Base-by-base conservation (phyloP, 139 green algal species). In the Coelastrella sp. region DNA sequence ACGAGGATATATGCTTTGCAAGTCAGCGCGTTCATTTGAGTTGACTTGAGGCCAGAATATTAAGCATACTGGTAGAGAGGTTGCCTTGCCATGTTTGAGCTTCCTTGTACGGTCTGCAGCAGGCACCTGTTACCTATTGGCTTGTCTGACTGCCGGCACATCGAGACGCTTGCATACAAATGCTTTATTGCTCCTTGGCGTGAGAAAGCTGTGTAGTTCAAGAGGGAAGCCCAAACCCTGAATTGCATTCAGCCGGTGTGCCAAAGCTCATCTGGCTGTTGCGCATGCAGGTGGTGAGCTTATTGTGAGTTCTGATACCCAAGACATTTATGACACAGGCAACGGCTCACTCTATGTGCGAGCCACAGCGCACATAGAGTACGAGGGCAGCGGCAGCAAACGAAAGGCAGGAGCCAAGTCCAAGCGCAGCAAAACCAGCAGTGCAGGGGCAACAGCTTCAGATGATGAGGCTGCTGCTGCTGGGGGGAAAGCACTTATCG, bases 331-430 rank as follows among this genome's bases (percentile, higher is more conserved):
- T 86, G 80, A 85, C 4, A 96, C 91, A n/a, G 97, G 97, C 19
- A 86, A 85, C 2, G 97, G 97, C n/a, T 87, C 81, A 74, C 87
- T 99, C 7, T 89, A 93, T 7, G 83, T 99, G 80, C 87, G 97
- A 0, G 97, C 94, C 22, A 94, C 81, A 84, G 94, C 94, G 64
- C 57, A 92, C 58, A 93, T 99, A 17, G 97, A 99, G 93, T 89
- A 73, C 3, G 57, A 81, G 64, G 82, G 87, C 57, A 61, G 8
- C 13, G 13, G 82, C 71, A 82, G 74, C 73, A 85, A 78, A 10
- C 20, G 73, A 5, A 59, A 73, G 5, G 54, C 16, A 14, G 19
- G 20, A 2, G 57, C 22, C 32, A 87, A 80, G 75, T n/a, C n/a
- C n/a, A 57, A 56, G 47, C 74, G 86, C 11, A 75, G 60, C 8